These are phyloP conservation scores for Ampelocalamus luodianensis DNA, from an alignment of 176 grass and related monocot genomes.

Conservation along the genomic window DNA sequence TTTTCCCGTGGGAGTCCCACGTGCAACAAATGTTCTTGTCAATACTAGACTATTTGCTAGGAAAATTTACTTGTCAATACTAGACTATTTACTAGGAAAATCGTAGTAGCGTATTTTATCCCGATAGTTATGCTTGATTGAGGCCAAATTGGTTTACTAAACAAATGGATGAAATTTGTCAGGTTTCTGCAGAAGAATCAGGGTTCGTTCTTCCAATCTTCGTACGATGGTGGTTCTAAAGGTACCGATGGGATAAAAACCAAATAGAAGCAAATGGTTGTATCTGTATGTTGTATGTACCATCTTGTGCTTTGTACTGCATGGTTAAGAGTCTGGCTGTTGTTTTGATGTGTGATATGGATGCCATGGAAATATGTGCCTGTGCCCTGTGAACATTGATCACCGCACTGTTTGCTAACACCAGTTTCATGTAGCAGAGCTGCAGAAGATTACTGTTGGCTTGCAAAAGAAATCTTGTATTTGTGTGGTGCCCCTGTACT, in stretches of 20 bases:
- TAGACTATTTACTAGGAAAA: background rate
- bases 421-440: background rate
- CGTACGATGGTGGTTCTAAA: constrained; percentile 59
- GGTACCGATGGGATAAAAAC: constrained; percentile 47
- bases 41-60: background rate
- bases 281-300: constrained; percentile 34
- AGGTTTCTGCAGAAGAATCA: constrained; percentile 99
- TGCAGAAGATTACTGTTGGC: background rate
- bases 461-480: background rate
- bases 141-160: constrained; percentile 7
- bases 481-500: background rate
- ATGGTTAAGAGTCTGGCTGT: constrained; percentile 36
- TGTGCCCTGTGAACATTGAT: background rate
- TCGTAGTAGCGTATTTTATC: background rate
- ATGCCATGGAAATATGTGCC: background rate
- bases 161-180: constrained; percentile 13
- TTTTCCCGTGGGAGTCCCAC: no score
- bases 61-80: background rate
- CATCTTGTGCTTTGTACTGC: constrained; percentile 28
- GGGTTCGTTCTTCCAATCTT: constrained; percentile 60
- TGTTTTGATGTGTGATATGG: constrained; percentile 18
- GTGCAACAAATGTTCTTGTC: background rate
- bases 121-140: background rate
- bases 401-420: background rate
- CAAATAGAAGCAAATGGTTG: constrained; percentile 25